phyloP scores from a whole-genome alignment of 2,329 filamentous ascomycete genomes.

The Aaosphaeria pasadenensis region DNA sequence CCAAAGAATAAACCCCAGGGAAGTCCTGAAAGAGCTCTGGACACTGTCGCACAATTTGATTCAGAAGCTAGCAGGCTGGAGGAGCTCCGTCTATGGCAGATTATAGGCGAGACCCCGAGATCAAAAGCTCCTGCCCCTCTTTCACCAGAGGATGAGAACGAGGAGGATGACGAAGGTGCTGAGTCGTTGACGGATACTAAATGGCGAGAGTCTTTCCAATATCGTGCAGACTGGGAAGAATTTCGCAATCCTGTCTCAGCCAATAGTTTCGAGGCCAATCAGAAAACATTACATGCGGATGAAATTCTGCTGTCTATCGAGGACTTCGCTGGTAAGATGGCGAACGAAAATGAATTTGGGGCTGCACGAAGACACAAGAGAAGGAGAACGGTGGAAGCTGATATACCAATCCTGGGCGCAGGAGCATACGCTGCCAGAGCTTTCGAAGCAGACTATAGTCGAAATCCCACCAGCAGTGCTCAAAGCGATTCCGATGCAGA shows the following conservation, averaged over 20 bases:
- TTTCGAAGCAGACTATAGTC: no score
- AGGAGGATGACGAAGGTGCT: slow-evolving; percentile 18
- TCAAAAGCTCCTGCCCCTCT: slow-evolving; percentile 10
- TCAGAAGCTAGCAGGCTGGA: slow-evolving; percentile 41
- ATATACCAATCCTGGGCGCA: slow-evolving; percentile 16
- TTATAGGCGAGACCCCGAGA: slow-evolving; percentile 36
- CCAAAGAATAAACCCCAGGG: background rate
- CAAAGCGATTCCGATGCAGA: no score
- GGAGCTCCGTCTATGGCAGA: slow-evolving; percentile 44
- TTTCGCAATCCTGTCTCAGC: slow-evolving; percentile 11
- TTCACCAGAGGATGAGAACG: slow-evolving; percentile 12
- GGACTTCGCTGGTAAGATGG: no score
- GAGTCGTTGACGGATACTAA: background rate
- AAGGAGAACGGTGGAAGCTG: slow-evolving; percentile 5
- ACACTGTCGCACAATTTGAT: slow-evolving; percentile 45
- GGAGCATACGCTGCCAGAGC: slow-evolving; percentile 18
- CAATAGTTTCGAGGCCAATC: slow-evolving; percentile 16
- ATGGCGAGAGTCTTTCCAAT: slow-evolving; percentile 49
- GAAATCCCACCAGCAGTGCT: no score
- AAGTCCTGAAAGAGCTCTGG: background rate
- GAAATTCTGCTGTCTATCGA: background rate
- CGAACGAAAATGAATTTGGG: no score
- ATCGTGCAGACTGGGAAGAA: slow-evolving; percentile 52
- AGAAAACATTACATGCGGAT: background rate
- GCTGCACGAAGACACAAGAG: background rate